Base-by-base conservation (phyloP, 495 filamentous ascomycete species). In the Xylona heveae region DNA sequence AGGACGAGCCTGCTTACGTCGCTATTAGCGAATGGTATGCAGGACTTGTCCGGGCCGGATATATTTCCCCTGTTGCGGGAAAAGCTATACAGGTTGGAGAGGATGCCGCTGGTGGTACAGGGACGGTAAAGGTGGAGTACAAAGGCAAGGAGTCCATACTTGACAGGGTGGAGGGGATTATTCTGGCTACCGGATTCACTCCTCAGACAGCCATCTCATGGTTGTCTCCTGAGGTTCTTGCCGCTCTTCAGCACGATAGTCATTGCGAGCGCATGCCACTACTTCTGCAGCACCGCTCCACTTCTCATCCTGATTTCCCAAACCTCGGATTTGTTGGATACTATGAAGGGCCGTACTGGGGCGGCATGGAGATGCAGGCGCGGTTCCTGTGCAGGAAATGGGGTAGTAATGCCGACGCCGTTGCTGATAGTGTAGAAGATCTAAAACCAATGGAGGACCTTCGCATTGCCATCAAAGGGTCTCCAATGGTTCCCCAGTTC, bases 321-420 rank as follows among this genome's bases (percentile, higher is more conserved):
- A 64, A 66, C 14, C 50, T 85, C 1, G 78, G 76, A 0, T 91
- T 91, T 37, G 70, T 90, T 0, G 83, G 83, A 3, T 76, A 85
- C 49, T 85, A 91, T 47, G 66, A 78, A 22, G 75, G 78, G 1
- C 78, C 82, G 0, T 91, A 77, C 49, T 93, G 80, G 75, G 76
- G 74, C 0, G 64, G 78, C 1, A 76, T 85, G 62, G 82, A 93
- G 44, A 71, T 82, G 66, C 83, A 91, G 50, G 77, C 79, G 0
- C 65, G 71, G 9, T 68, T 71, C 35, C 43, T 88, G 2, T 61
- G 61, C 0, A 35, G 46, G 3, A 31, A 43, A 10, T 69, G 66
- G 58, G 30, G 46, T 2, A 41, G 42, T 28, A 30, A 19, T 14
- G 8, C 36, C 39, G 47, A 8, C 30, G 43, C 19, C 7, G 19